Base-by-base conservation (phyloP, 768 basidiomycete species). In the Termitomyces sp. region DNA sequence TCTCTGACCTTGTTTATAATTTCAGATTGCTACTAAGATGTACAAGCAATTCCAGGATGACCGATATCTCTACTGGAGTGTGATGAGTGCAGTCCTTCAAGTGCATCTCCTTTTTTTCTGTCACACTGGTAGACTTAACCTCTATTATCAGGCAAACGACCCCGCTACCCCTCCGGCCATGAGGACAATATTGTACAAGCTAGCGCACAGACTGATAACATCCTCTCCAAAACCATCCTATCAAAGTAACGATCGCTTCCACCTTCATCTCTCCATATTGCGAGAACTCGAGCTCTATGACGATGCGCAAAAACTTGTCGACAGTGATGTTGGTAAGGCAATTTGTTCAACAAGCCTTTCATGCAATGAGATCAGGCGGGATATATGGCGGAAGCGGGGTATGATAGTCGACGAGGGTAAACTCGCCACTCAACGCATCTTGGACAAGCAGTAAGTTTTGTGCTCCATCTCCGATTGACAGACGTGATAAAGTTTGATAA, bases 11-110 rank as follows among this genome's bases (percentile, higher is more conserved):
- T 3, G 53, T 28, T 52, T 23, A 27, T 60, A 59, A 35, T 55
- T 28, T 11, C 49, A 93, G 91, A 77, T 91, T 55, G 84, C 91
- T 21, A 86, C 86, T 5, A 86, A 83, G 65, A 83, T 94, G 83
- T 79, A 86, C 74, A 93, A 90, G 66, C 84, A 87, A 62, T 94
- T 93, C 67, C 88, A 88, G 57, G 84, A 89, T 34, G 87, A 89
- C 53, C 79, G 87, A 41, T 92, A 89, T 66, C 68, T 92, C 39
- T 93, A 88, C 66, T 94, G 92, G 92, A 86, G 80, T 60, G 80
- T 89, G 35, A 88, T 89, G 64, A 82, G 89, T 58, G 83, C 88
- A 11, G 77, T 91, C 47, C 81, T 94, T 17, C 92, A 94, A 80
- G 89, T 88, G 28, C 46, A 57, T 59, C 41, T 23, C n/a, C 19